These are phyloP conservation scores for Phytophthora hibernalis DNA, from an alignment of 352 stramenopile genomes.

Conservation along the genomic window DNA sequence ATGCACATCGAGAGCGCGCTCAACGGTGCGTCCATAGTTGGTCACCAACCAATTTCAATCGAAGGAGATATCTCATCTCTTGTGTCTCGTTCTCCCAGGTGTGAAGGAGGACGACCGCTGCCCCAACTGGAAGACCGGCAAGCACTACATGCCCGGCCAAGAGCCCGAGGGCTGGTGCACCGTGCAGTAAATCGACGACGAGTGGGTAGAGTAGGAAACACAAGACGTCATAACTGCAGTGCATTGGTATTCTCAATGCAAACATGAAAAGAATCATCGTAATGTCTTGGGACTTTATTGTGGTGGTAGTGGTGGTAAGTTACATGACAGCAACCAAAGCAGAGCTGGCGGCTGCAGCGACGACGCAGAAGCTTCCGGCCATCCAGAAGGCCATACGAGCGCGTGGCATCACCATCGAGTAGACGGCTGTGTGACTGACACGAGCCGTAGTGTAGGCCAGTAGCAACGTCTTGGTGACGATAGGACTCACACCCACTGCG, in stretches of 20 bases:
- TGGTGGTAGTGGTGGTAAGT: background rate
- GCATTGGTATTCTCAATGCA: background rate
- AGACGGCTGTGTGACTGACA: slow-evolving; percentile 49
- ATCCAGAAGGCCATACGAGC: slow-evolving; percentile 43
- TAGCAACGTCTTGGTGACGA: slow-evolving; percentile 40
- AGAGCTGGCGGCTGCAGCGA: slow-evolving; percentile 18
- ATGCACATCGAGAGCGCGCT: slow-evolving; percentile 66
- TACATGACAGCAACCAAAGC: slow-evolving; percentile 14
- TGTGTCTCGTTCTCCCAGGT: slow-evolving; percentile 18
- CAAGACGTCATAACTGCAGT: slow-evolving; percentile 1
- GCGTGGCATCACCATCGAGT: slow-evolving; percentile 43
- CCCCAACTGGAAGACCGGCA: slow-evolving; percentile 62
- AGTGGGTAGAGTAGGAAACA: slow-evolving; percentile 23
- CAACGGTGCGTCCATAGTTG: slow-evolving; percentile 27
- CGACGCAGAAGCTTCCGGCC: slow-evolving; percentile 32
- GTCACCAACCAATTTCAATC: background rate
- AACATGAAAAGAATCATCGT: background rate
- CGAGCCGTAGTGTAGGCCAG: slow-evolving; percentile 52
- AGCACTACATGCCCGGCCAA: slow-evolving; percentile 44
- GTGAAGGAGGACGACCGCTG: slow-evolving; percentile 58
- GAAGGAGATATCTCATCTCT: background rate
- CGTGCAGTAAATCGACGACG: slow-evolving; percentile 24
- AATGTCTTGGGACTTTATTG: no score
- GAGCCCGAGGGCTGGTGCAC: slow-evolving; percentile 33
- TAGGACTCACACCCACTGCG: slow-evolving; percentile 40